A percentile compares a stretch with the other conserved stretches of the same genome.
phyloP scores from a whole-genome alignment of 768 basidiomycete species.

The button mushroom (Agaricus bisporus) region DNA sequence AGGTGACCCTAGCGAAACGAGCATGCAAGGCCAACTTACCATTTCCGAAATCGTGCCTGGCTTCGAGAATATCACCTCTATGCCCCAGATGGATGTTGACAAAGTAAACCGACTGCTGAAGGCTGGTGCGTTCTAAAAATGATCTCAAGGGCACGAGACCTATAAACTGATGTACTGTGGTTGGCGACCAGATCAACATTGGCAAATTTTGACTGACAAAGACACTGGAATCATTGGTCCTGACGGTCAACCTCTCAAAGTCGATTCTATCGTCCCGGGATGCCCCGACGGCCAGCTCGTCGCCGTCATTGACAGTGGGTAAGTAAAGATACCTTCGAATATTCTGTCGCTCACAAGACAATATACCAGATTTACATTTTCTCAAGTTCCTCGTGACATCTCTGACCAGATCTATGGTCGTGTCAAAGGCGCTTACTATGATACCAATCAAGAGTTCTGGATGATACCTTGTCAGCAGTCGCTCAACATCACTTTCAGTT shows the following conservation, averaged over 20 bases:
- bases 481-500: constrained; percentile 65
- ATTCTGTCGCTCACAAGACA: not conserved
- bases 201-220: constrained; percentile 69
- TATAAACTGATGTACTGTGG: not conserved
- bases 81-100: constrained; percentile 63
- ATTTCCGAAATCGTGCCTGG: constrained; percentile 59
- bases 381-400: constrained; percentile 69
- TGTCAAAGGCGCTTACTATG: constrained; percentile 67
- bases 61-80: constrained; percentile 52
- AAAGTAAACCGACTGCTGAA: constrained; percentile 53
- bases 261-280: constrained; percentile 62
- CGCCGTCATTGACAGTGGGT: constrained; percentile 73
- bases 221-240: constrained; percentile 68
- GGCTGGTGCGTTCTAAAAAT: constrained; percentile 25
- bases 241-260: constrained; percentile 55
- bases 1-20: constrained; percentile 41
- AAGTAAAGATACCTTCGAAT: constrained; percentile 7
- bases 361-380: constrained; percentile 25
- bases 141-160: not conserved
- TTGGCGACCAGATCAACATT: constrained; percentile 57
- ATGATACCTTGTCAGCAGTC: constrained; percentile 68
- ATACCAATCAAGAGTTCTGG: constrained; percentile 53
- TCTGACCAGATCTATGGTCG: constrained; percentile 77
- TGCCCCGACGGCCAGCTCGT: constrained; percentile 61
- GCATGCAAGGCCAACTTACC: constrained; percentile 58